Base-by-base conservation (phyloP, 1,284 basidiomycete genomes). In the Ganoderma lingzhi region DNA sequence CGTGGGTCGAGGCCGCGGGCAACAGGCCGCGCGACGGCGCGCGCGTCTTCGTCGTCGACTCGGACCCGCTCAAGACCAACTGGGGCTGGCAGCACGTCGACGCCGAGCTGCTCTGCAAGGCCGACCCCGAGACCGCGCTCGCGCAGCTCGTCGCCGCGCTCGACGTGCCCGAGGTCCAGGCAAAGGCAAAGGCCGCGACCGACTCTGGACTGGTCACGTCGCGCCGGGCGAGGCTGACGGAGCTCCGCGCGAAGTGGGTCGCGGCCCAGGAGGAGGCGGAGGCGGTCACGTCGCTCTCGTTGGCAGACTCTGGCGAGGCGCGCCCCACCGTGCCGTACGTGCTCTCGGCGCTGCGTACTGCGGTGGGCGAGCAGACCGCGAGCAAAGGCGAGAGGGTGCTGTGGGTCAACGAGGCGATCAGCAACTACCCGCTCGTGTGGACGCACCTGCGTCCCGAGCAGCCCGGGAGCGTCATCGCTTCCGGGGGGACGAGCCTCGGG, bases 331-430 rank as follows among this genome's bases (percentile, higher is more conserved):
- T 86, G 0, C 82, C 88, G 0, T 84, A 85, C 71, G 78, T 92
- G 51, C 74, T 91, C 14, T 78, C 82, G 2, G 78, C 82, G 1
- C 82, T 92, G n/a, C 83, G 90, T 15, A 73, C 79, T 23, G 76
- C 78, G 3, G 82, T 88, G 28, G 75, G 76, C 12, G 67, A 77
- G 6, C 71, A 76, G 35, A 84, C 82, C 12, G 79, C 82, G 0
- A 82, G 80, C 58, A 73, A 73, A 28, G 83, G 84, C 1, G 72
- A 77, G 23, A 80, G 83, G 37, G 82, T 83, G 0, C 80, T 92
- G 9, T 77, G 91, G 70, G 76, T 92, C 10, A 92, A 91, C 73
- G 92, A 93, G 76, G 81, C 84, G 0, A 87, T 91, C 74, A 88
- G 86, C 74, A 91, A 86, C 74, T 89, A 83, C 73, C 80, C 82